Evolutionary conservation across 2,329 filamentous ascomycete species (phyloP).

Genomic region (Trichoderma sp.): DNA sequence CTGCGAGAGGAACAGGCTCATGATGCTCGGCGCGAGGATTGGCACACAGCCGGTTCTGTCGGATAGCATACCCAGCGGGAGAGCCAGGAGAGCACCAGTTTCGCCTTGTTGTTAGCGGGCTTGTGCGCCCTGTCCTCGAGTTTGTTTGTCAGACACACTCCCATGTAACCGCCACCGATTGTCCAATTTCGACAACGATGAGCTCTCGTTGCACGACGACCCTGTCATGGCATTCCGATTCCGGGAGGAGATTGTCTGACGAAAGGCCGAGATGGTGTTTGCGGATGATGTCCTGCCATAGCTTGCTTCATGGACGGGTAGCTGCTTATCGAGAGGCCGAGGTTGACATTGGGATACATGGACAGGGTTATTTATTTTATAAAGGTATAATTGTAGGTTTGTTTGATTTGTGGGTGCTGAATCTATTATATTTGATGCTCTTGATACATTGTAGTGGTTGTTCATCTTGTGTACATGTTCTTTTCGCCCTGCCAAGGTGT

Average conservation of each 20-base stretch:
- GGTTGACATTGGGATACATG: too few species aligned
- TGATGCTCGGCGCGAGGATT: constrained; percentile 26
- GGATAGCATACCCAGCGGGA: constrained; percentile 26
- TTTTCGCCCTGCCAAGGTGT: neutral
- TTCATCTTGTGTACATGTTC: neutral
- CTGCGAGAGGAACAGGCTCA: constrained; percentile 27
- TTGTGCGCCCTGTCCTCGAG: neutral
- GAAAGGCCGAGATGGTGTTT: constrained; percentile 17
- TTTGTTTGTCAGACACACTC: constrained; percentile 13
- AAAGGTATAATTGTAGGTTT: neutral
- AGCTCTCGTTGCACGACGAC: constrained; percentile 25
- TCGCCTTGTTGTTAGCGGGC: neutral
- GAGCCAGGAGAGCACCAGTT: constrained; percentile 25
- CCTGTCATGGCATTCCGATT: constrained; percentile 23
- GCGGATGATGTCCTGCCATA: constrained; percentile 29
- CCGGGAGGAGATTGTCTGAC: constrained; percentile 19
- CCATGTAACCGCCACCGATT: constrained; percentile 24
- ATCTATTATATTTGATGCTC: neutral
- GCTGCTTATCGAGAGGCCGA: constrained; percentile 26
- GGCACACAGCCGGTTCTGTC: constrained; percentile 28
- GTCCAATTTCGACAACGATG: constrained; percentile 24
- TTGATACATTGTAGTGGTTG: neutral
- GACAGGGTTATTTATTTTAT: neutral
- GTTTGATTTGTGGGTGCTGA: neutral
- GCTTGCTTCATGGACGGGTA: constrained; percentile 24